Evolutionary conservation across 768 basidiomycete genomes (phyloP).

Genomic region (Filobasidium floriforme): DNA sequence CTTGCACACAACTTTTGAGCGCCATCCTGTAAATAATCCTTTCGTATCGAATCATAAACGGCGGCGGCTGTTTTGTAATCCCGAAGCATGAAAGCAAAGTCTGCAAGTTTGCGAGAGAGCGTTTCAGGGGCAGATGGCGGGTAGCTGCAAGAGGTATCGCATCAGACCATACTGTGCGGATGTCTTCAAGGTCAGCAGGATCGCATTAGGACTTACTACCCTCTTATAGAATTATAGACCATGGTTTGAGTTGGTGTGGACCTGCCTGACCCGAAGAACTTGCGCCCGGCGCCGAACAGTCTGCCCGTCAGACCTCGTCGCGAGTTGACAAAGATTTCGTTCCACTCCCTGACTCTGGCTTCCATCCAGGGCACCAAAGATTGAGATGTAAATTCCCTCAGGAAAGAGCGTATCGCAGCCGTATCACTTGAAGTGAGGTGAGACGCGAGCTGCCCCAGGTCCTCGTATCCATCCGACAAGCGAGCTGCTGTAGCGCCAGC

Average conservation of each 20-base stretch:
- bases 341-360: conserved; percentile 85
- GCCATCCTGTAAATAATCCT: conserved; percentile 53
- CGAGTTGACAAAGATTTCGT: conserved; percentile 55
- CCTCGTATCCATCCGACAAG: background rate
- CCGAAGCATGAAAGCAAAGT: conserved; percentile 85
- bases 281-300: conserved; percentile 47
- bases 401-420: conserved; percentile 51
- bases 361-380: conserved; percentile 96
- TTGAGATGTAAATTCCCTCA: conserved; percentile 80
- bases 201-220: conserved; percentile 38
- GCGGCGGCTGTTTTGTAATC: conserved; percentile 75
- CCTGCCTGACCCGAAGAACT: conserved; percentile 41
- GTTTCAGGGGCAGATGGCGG: conserved; percentile 39
- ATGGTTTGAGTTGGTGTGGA: conserved; percentile 24
- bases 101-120: conserved; percentile 67
- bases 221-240: conserved; percentile 43
- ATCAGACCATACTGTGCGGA: no score
- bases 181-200: no score
- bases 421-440: conserved; percentile 10
- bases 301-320: conserved; percentile 45
- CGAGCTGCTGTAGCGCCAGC: background rate
- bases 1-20: conserved; percentile 48
- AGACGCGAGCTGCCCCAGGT: background rate
- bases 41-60: conserved; percentile 79
- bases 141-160: conserved; percentile 36